Conservation (phyloP, 805 yeast species). For the Komagataella ulmi region DNA sequence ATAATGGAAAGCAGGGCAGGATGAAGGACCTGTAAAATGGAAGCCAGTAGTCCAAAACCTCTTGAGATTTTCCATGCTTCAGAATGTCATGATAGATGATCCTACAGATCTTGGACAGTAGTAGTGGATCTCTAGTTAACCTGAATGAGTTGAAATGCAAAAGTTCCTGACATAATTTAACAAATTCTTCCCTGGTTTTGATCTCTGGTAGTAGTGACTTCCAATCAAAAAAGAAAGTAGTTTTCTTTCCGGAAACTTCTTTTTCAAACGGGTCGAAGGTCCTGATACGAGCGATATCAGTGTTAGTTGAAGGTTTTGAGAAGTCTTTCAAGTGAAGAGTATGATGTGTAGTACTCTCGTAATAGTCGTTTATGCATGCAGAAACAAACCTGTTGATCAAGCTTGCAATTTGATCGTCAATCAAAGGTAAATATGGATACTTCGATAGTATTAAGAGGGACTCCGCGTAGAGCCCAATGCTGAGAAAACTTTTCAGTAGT, state of each 20-base stretch:
- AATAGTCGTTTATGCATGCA: conserved; percentile 35
- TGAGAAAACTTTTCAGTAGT: conserved; percentile 38
- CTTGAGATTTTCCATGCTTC: conserved; percentile 6
- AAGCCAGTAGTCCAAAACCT: conserved; percentile 30
- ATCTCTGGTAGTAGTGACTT: conserved; percentile 22
- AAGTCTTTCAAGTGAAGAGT: neutral
- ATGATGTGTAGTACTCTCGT: conserved; percentile 9
- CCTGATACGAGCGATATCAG: neutral
- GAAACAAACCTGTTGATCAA: conserved; percentile 37
- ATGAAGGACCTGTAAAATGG: conserved; percentile 51
- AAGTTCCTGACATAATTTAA: conserved; percentile 31
- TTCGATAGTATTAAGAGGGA: conserved; percentile 42
- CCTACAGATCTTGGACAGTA: conserved; percentile 48
- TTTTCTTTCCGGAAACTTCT: conserved; percentile 3
- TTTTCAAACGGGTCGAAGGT: neutral
- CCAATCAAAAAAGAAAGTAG: conserved; percentile 42
- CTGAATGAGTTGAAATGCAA: conserved; percentile 42
- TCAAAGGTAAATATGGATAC: conserved; percentile 46
- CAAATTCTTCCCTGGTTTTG: conserved; percentile 26
- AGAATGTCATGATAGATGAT: conserved; percentile 32
- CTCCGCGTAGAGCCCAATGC: conserved; percentile 51
- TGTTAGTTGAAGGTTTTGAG: neutral
- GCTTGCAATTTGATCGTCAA: conserved; percentile 34
- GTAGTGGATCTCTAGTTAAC: conserved; percentile 29
- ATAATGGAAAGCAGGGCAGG: conserved; percentile 44